Evolutionary conservation across 192 early-diverging fungal genomes (phyloP).

Genomic region (Coemansia sp.): DNA sequence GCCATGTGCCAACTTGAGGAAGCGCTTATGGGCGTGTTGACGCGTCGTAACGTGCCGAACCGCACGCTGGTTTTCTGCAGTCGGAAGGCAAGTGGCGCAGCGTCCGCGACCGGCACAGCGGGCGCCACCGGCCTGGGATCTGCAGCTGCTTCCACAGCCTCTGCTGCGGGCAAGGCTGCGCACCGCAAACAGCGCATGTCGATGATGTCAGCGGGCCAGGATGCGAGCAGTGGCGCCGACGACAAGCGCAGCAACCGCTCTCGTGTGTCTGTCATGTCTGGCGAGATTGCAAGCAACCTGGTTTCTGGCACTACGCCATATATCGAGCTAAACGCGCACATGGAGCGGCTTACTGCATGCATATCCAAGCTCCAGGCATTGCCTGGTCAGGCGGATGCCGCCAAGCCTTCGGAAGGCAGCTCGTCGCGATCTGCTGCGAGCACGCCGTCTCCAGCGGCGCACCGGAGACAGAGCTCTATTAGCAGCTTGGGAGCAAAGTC

Average conservation of each 20-base stretch:
- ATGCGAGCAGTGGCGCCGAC: slow-evolving; percentile 28
- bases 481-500: slow-evolving; percentile 22
- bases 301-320: slow-evolving; percentile 31
- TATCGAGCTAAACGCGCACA: slow-evolving; percentile 40
- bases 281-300: slow-evolving; percentile 21
- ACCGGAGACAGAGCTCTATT: slow-evolving; percentile 36
- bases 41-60: slow-evolving; percentile 48
- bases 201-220: slow-evolving; percentile 31
- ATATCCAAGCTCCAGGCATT: slow-evolving; percentile 42
- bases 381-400: slow-evolving; percentile 1
- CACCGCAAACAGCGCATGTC: slow-evolving; percentile 47
- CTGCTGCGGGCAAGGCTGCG: slow-evolving; percentile 24
- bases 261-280: slow-evolving; percentile 29
- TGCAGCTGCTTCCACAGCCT: not conserved
- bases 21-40: slow-evolving; percentile 32
- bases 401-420: not conserved
- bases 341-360: slow-evolving; percentile 48
- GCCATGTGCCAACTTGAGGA: slow-evolving; percentile 38
- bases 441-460: slow-evolving; percentile 1
- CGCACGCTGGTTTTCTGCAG: slow-evolving; percentile 24
- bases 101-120: slow-evolving; percentile 17
- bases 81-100: slow-evolving; percentile 39
- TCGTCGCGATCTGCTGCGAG: not conserved
- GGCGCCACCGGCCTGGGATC: slow-evolving; percentile 30
- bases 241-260: slow-evolving; percentile 45